phyloP scores from a whole-genome alignment of 2,329 filamentous ascomycete species.

The Ophiocordyceps camponoti-saundersi region DNA sequence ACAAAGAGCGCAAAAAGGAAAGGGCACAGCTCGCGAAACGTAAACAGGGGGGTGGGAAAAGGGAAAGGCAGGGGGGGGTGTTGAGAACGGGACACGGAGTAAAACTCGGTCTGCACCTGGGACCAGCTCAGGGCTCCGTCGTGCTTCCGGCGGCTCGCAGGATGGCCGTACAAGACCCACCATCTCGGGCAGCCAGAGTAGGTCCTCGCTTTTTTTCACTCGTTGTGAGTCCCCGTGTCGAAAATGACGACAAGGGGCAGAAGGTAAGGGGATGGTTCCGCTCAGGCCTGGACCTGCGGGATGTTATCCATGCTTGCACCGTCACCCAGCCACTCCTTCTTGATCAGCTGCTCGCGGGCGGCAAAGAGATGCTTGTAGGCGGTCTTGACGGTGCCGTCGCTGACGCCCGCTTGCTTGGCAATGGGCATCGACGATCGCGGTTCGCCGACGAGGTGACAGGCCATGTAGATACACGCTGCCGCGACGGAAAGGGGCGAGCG shows the following conservation, averaged over 20 bases:
- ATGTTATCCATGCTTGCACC: conserved; percentile 58
- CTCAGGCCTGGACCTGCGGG: conserved; percentile 27
- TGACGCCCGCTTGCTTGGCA: conserved; percentile 68
- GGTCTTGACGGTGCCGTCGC: conserved; percentile 90
- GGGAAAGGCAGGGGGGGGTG: too few species aligned
- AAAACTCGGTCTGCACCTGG: neutral
- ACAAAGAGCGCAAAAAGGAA: neutral
- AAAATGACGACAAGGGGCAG: neutral
- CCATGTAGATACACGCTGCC: conserved; percentile 93
- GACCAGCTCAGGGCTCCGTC: neutral
- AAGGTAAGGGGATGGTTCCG: neutral
- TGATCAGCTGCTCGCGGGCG: conserved; percentile 57
- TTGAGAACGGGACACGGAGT: neutral
- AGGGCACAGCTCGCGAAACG: conserved; percentile 10
- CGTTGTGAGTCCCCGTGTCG: neutral
- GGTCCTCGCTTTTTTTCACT: neutral
- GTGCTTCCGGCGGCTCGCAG: neutral
- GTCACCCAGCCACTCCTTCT: conserved; percentile 55
- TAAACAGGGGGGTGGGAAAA: conserved; percentile 39
- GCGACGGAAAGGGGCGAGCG: conserved; percentile 89
- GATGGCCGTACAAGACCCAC: neutral
- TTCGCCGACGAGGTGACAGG: conserved; percentile 70
- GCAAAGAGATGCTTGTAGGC: conserved; percentile 81
- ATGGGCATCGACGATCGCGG: conserved; percentile 74
- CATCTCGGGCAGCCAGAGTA: neutral